A percentile compares a stretch with the other conserved stretches of the same genome.
Conservation (phyloP, 768 basidiomycete species). For the Postia placenta region DNA sequence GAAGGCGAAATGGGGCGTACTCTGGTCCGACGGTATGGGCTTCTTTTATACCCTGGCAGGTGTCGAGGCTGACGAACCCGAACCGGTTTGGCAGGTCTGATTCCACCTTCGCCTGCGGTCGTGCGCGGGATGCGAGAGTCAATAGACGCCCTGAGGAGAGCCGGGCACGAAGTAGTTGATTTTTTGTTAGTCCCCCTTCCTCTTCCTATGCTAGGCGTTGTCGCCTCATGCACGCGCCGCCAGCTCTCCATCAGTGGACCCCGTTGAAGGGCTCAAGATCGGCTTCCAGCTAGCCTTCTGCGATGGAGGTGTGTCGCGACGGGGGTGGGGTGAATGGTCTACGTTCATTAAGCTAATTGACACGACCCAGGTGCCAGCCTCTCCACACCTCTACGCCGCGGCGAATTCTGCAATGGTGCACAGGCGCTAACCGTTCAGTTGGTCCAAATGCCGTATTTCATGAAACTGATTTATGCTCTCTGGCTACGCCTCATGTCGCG, state of each 20-base stretch:
- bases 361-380: constrained; percentile 11
- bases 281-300: constrained; percentile 22
- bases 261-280: constrained; percentile 24
- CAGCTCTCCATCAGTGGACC: constrained; percentile 15
- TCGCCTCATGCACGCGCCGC: not conserved
- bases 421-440: not conserved
- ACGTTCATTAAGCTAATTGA: constrained; percentile 6
- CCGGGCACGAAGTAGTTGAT: constrained; percentile 35
- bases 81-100: constrained; percentile 26
- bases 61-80: too few relatives aligned
- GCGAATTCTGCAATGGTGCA: constrained; percentile 1
- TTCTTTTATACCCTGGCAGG: not conserved
- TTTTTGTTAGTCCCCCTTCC: constrained; percentile 26
- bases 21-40: constrained; percentile 36
- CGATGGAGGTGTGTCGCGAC: constrained; percentile 21
- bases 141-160: constrained; percentile 26
- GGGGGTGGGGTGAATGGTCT: not conserved
- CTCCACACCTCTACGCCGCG: constrained; percentile 9
- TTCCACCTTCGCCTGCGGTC: constrained; percentile 35
- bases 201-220: too few relatives aligned
- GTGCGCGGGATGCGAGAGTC: constrained; percentile 30
- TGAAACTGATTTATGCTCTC: constrained; percentile 17
- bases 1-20: constrained; percentile 34
- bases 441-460: constrained; percentile 20
- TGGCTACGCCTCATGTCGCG: constrained; percentile 20